Conservation (phyloP, 768 basidiomycete species). For the Tylopilus sp. region DNA sequence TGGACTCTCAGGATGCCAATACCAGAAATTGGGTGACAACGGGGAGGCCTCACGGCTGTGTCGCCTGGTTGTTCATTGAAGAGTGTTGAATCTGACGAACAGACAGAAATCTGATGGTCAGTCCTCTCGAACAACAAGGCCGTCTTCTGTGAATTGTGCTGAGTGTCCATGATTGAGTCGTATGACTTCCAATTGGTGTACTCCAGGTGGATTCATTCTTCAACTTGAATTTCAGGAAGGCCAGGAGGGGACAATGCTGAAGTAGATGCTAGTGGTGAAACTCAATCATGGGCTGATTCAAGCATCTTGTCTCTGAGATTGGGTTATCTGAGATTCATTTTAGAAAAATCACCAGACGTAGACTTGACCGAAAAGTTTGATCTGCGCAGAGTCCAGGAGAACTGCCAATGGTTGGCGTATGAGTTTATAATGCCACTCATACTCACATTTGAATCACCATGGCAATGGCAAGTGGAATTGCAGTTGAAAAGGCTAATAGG, state of each 20-base stretch:
- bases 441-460: slow-evolving; percentile 59
- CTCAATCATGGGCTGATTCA: slow-evolving; percentile 50
- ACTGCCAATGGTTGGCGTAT: slow-evolving; percentile 53
- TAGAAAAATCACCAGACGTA: slow-evolving; percentile 59
- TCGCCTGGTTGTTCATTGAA: slow-evolving; percentile 40
- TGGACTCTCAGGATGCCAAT: slow-evolving; percentile 49
- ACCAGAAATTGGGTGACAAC: slow-evolving; percentile 64
- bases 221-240: slow-evolving; percentile 16
- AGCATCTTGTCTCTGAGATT: slow-evolving; percentile 89
- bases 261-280: slow-evolving; percentile 57
- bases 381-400: slow-evolving; percentile 58
- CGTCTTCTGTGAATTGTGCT: slow-evolving; percentile 34
- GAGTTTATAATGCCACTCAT: slow-evolving; percentile 55
- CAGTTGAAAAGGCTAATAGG: slow-evolving; percentile 74
- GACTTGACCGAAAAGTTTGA: slow-evolving; percentile 64
- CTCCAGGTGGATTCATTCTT: slow-evolving; percentile 13
- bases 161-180: slow-evolving; percentile 67
- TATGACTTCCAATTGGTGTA: slow-evolving; percentile 41
- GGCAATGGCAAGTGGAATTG: slow-evolving; percentile 49
- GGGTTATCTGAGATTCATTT: slow-evolving; percentile 56
- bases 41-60: slow-evolving; percentile 40
- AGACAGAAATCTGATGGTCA: slow-evolving; percentile 43
- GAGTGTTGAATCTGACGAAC: slow-evolving; percentile 60
- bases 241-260: slow-evolving; percentile 62
- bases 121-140: slow-evolving; percentile 68